Conservation (phyloP, 164 flowering plant species). For the Nymphaea thermarum region DNA sequence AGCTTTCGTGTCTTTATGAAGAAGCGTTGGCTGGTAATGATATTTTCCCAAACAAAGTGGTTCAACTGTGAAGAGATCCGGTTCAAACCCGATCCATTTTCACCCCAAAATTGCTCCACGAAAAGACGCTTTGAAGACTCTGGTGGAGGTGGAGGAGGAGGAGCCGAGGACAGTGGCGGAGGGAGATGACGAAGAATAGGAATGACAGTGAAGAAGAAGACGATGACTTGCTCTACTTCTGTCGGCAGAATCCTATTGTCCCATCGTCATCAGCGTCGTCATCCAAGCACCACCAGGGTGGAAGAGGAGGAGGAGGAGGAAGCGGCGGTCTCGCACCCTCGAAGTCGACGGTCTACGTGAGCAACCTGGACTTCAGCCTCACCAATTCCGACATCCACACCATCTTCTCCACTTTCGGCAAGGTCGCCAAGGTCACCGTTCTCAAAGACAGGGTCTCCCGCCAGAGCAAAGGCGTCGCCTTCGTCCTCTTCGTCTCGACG, state of each 20-base stretch:
- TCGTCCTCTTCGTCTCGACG: conserved; percentile 63
- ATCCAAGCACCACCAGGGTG: conserved; percentile 1
- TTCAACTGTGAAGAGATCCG: too few relatives aligned
- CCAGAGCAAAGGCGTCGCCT: conserved; percentile 75
- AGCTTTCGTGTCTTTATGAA: too few relatives aligned
- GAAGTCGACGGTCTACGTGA: conserved; percentile 81
- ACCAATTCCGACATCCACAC: conserved; percentile 93
- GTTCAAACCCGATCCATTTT: too few relatives aligned
- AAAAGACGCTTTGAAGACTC: too few relatives aligned
- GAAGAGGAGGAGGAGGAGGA: conserved; percentile 11
- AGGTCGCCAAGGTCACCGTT: conserved; percentile 77
- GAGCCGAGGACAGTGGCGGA: not conserved
- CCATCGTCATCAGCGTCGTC: conserved; percentile 14
- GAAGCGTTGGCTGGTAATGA: too few relatives aligned
- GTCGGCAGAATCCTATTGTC: conserved; percentile 37
- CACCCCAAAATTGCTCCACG: too few relatives aligned
- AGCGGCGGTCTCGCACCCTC: conserved; percentile 88
- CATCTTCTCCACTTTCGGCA: conserved; percentile 93
- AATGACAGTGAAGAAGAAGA: conserved; percentile 32
- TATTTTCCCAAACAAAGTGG: too few relatives aligned
- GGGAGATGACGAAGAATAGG: conserved; percentile 3
- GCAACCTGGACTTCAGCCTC: conserved; percentile 68
- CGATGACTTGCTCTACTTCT: conserved; percentile 67
- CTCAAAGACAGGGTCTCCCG: conserved; percentile 64
- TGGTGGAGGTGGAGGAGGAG: too few relatives aligned